These are phyloP conservation scores for Pestalotiopsis sp. DNA, from an alignment of 2,329 filamentous ascomycete species.

Conservation along the genomic window DNA sequence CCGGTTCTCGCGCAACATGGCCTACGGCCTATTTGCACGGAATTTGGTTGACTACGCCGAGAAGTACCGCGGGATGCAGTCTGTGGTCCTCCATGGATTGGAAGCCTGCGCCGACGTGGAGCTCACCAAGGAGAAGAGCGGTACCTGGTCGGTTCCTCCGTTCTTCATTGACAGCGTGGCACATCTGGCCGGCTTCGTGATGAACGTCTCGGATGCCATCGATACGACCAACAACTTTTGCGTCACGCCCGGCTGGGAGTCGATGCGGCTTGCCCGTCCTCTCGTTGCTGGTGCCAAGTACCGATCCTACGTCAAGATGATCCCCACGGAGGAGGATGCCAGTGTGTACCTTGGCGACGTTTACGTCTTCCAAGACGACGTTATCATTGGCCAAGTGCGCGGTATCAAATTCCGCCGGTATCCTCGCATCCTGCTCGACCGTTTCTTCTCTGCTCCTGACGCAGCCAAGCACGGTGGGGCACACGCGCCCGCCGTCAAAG, in stretches of 20 bases:
- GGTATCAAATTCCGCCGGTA: conserved; percentile 39
- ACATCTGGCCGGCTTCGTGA: conserved; percentile 42
- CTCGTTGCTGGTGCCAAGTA: conserved; percentile 34
- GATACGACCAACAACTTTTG: conserved; percentile 35
- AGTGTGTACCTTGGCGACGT: conserved; percentile 35
- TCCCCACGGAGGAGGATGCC: conserved; percentile 30
- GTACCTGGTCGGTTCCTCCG: conserved; percentile 41
- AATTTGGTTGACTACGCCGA: conserved; percentile 39
- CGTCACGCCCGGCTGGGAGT: conserved; percentile 41
- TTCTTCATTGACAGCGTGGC: conserved; percentile 40
- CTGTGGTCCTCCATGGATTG: conserved; percentile 37
- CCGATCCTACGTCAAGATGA: conserved; percentile 41
- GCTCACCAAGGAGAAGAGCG: conserved; percentile 27
- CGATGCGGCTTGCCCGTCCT: conserved; percentile 32
- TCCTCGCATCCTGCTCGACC: conserved; percentile 37
- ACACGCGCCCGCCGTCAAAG: not conserved
- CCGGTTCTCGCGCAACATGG: conserved; percentile 63
- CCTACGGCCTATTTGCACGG: conserved; percentile 53
- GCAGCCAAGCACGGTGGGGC: not conserved
- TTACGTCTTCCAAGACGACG: conserved; percentile 35
- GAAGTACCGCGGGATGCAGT: conserved; percentile 43
- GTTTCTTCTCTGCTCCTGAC: conserved; percentile 41
- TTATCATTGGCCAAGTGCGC: conserved; percentile 34
- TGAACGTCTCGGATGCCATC: conserved; percentile 40
- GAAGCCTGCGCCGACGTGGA: conserved; percentile 38